A percentile compares a stretch with the other conserved stretches of the same genome.
phyloP scores from a whole-genome alignment of 2,329 filamentous ascomycete species.

The Botryotinia globosa region DNA sequence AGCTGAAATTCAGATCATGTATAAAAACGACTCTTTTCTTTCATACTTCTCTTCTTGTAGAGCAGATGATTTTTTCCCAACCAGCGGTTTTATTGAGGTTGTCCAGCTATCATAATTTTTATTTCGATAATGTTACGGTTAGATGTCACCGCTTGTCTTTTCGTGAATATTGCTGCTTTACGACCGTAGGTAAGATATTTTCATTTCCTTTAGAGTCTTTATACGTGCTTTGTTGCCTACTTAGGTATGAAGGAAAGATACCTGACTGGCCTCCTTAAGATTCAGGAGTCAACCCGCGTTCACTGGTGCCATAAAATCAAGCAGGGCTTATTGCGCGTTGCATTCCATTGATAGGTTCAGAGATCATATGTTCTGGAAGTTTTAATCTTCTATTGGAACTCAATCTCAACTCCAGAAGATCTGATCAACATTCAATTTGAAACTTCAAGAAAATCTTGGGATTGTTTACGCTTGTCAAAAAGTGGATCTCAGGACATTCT shows the following conservation, averaged over 20 bases:
- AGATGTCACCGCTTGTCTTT: neutral
- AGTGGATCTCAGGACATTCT: neutral
- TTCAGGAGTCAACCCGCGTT: neutral
- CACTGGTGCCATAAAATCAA: neutral
- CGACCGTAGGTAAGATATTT: neutral
- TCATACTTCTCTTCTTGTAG: neutral
- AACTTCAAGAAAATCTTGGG: neutral
- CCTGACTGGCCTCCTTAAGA: neutral
- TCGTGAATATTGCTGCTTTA: neutral
- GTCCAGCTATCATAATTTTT: neutral
- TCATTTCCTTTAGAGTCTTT: neutral
- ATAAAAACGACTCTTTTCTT: neutral
- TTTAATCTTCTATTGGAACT: fast-evolving
- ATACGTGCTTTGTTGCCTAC: too few relatives aligned
- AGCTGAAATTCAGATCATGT: neutral
- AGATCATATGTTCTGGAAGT: fast-evolving
- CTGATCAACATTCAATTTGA: neutral
- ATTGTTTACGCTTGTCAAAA: neutral
- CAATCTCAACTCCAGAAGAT: neutral
- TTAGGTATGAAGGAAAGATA: neutral
- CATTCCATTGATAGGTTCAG: fast-evolving
- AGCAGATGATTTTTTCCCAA: too few relatives aligned
- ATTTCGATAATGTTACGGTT: neutral
- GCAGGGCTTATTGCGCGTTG: neutral
- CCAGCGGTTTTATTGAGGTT: neutral